phyloP scores from a whole-genome alignment of 2,329 filamentous ascomycete genomes.

The Parascedosporium putredinis region DNA sequence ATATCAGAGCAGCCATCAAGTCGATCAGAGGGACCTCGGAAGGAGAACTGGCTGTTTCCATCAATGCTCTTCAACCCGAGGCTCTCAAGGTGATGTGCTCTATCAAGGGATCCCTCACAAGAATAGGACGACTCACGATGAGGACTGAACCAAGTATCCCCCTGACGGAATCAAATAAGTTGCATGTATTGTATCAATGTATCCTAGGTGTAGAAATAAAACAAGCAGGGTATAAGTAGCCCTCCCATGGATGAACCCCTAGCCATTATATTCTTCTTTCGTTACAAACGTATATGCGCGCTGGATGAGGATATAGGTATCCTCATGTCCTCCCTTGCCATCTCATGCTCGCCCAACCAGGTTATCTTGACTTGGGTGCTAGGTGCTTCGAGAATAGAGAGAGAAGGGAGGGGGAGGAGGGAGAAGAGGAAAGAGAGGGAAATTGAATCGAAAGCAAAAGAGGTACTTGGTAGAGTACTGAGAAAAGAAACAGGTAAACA shows the following conservation, averaged over 20 bases:
- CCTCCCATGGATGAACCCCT: not conserved
- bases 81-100: no score
- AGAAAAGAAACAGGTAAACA: conserved; percentile 4
- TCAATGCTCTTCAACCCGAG: no score
- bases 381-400: not conserved
- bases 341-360: not conserved
- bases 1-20: no score
- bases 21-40: no score
- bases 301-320: not conserved
- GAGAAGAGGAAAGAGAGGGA: not conserved
- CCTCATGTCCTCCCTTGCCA: not conserved
- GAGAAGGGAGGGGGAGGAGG: not conserved
- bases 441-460: not conserved
- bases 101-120: no score
- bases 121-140: no score
- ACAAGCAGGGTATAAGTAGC: conserved; percentile 1
- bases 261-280: not conserved
- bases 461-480: no score
- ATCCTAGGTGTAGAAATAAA: not conserved
- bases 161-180: no score
- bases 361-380: no score
- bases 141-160: no score
- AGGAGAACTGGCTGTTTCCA: no score
- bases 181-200: no score
- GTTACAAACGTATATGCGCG: not conserved